phyloP scores from a whole-genome alignment of 2,329 filamentous ascomycete genomes.

The Pseudogymnoascus sp. region DNA sequence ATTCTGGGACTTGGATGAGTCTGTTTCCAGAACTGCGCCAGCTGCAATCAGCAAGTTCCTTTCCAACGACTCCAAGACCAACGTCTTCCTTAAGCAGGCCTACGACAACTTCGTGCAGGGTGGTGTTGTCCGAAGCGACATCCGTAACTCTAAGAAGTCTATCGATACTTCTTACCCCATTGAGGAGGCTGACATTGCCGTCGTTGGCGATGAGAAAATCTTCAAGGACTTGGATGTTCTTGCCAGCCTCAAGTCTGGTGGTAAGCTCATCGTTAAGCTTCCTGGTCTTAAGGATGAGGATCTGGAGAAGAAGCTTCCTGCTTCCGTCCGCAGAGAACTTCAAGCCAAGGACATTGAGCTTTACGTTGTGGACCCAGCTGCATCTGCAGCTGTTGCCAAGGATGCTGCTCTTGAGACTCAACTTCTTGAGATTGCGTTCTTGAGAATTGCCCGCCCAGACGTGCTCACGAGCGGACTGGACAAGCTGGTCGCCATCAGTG shows the following conservation, averaged over 20 bases:
- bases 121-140: conserved; percentile 74
- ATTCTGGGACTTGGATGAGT: conserved; percentile 87
- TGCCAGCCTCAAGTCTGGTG: conserved; percentile 60
- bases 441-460: conserved; percentile 66
- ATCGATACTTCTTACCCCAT: conserved; percentile 80
- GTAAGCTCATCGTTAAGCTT: conserved; percentile 68
- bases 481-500: conserved; percentile 58
- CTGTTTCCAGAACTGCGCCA: conserved; percentile 58
- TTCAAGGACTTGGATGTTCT: conserved; percentile 71
- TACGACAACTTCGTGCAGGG: conserved; percentile 64
- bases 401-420: conserved; percentile 55
- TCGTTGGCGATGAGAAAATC: conserved; percentile 73
- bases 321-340: conserved; percentile 62
- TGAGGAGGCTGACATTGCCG: conserved; percentile 68
- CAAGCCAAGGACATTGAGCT: conserved; percentile 64
- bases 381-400: conserved; percentile 60
- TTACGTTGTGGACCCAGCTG: conserved; percentile 66
- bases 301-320: conserved; percentile 76
- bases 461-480: conserved; percentile 54
- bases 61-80: conserved; percentile 65
- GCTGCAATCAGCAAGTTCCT: conserved; percentile 49
- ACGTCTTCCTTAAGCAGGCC: conserved; percentile 54
- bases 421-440: conserved; percentile 73
- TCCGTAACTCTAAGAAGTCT: conserved; percentile 74
- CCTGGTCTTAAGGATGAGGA: conserved; percentile 81